Evolutionary conservation across 169 alveolate species (phyloP).

Genomic region (Plasmodium inui): DNA sequence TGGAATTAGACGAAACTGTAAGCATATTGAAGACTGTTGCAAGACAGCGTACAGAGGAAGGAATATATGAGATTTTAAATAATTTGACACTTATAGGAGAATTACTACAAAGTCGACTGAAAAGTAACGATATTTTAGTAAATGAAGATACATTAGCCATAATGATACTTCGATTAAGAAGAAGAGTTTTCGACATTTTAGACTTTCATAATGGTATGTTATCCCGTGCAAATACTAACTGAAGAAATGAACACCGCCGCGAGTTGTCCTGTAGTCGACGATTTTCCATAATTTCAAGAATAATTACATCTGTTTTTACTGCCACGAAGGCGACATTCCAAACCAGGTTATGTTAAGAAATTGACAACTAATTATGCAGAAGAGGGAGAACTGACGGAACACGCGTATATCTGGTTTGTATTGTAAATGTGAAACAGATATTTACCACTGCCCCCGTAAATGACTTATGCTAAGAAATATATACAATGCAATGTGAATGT

Average conservation of each 20-base stretch:
- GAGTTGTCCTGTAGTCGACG: not conserved
- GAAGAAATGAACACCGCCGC: not conserved
- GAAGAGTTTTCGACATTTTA: not conserved
- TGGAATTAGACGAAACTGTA: not conserved
- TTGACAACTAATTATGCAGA: not conserved
- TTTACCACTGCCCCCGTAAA: not conserved
- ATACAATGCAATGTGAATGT: not conserved
- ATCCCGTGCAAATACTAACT: not conserved
- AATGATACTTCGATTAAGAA: constrained; percentile 5
- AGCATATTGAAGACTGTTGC: not conserved
- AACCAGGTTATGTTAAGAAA: not conserved
- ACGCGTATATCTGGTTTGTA: not conserved
- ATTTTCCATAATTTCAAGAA: not conserved
- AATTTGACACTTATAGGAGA: not conserved
- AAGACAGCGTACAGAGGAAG: not conserved
- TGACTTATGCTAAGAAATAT: not conserved
- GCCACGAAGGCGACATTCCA: not conserved
- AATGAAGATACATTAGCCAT: not conserved
- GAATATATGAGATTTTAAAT: not conserved
- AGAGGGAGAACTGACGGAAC: not conserved
- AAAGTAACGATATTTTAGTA: not conserved
- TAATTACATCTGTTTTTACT: not conserved
- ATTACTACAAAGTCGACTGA: not conserved
- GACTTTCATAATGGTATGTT: not conserved
- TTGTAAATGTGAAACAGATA: not conserved